Evolutionary conservation across 2,329 filamentous ascomycete genomes (phyloP).

Genomic region (Phyllosticta ampelicida): DNA sequence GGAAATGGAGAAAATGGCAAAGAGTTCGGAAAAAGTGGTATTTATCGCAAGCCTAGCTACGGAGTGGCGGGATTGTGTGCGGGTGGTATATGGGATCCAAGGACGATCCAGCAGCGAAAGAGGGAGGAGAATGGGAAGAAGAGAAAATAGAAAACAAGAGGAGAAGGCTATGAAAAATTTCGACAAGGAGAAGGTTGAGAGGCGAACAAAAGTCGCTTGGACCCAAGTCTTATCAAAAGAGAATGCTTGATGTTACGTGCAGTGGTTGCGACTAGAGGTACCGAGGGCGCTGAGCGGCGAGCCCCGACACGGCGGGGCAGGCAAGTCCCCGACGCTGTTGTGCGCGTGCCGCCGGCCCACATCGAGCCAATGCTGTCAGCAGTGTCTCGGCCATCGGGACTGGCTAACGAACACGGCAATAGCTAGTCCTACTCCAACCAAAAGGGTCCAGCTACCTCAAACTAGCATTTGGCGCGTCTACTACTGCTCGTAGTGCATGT

Average conservation of each 20-base stretch:
- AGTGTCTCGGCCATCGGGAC: background rate
- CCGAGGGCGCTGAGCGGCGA: conserved; percentile 9
- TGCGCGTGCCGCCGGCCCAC: background rate
- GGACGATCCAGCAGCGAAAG: background rate
- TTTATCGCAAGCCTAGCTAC: background rate
- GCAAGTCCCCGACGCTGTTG: background rate
- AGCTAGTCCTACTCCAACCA: background rate
- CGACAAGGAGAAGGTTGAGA: background rate
- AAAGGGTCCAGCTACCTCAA: background rate
- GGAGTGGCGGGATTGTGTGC: background rate
- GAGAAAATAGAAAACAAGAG: background rate
- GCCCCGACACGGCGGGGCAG: conserved; percentile 10
- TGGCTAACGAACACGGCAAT: background rate
- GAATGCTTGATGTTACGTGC: conserved; percentile 5
- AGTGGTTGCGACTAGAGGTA: background rate
- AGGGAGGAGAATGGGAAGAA: background rate
- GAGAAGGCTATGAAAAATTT: background rate
- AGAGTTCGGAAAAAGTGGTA: background rate
- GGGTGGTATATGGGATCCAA: background rate
- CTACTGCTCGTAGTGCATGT: background rate
- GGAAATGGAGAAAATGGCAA: background rate
- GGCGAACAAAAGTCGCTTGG: background rate
- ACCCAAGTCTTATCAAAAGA: conserved; percentile 8
- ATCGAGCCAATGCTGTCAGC: conserved; percentile 6
- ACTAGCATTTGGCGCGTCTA: background rate